Base-by-base conservation (phyloP, 345 rosid species). In the Hypericum androsaemum region DNA sequence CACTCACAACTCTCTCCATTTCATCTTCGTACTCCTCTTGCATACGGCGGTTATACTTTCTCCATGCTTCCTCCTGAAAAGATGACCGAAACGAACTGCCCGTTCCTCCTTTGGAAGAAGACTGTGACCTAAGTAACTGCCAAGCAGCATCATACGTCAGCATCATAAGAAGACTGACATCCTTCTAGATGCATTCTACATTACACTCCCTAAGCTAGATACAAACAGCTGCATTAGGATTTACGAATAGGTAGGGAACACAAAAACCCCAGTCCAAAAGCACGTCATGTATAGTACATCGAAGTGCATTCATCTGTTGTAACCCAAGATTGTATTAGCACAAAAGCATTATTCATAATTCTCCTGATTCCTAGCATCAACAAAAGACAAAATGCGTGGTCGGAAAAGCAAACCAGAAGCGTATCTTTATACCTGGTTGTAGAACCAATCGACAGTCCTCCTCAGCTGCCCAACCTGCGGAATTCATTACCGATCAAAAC, bases 21-120 rank as follows among this genome's bases (percentile, higher is more conserved):
- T 92, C 96, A 63, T 92, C 95, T 70, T 92, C 98, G 40, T 82
- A 92, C 62, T 83, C 96, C 64, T 92, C 96, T 67, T 81, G 88
- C 96, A 87, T 78, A 58, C 96, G 73, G 52, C 84, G 83, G 56
- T 83, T 78, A 58, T 92, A 78, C 73, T 81, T 88, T 79, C 71
- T 88, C 89, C 89, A 78, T 9, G 94, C 80, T 62, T 88, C 96
- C 76, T 87, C 98, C 58, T 77, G 94, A 65, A 72, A 84, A 60
- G 80, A 41, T 58, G 87, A 67, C 52, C 95, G 74, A 53, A 82
- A 92, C 61, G 94, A 84, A 67, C 72, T 54, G 10, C 82, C 71
- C 14, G 57, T 73, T 47, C 65, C 53, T 53, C 79, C 77, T 68
- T 62, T 80, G 60, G 74, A 37, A 0, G 76, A 63, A 60, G 89